Conservation (phyloP, 2,329 filamentous ascomycete genomes). For the Neopestalotiopsis clavispora region DNA sequence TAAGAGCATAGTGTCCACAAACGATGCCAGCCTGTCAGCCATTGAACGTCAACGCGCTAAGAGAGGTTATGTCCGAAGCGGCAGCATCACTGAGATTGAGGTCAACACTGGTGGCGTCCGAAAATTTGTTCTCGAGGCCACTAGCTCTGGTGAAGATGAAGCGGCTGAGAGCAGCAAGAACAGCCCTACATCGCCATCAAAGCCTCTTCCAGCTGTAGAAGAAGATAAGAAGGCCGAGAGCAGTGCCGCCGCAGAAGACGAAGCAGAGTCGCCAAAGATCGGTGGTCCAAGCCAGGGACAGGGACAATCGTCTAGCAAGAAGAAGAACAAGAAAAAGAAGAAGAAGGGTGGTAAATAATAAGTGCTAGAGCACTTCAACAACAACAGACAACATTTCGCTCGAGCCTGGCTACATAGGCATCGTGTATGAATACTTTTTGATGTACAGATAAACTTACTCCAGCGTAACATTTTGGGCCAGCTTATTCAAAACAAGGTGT, state of each 20-base stretch:
- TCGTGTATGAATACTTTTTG: constrained; percentile 2
- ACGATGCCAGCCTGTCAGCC: constrained; percentile 27
- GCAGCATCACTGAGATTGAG: constrained; percentile 78
- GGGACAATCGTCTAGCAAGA: constrained; percentile 25
- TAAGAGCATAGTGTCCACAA: constrained; percentile 19
- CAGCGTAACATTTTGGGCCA: neutral
- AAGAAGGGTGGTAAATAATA: constrained; percentile 38
- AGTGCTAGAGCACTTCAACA: neutral
- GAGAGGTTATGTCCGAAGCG: constrained; percentile 63
- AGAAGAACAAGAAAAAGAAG: constrained; percentile 45
- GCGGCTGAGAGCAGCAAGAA: constrained; percentile 23
- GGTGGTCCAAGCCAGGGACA: neutral
- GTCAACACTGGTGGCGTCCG: constrained; percentile 73
- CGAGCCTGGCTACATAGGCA: neutral
- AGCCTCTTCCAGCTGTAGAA: neutral
- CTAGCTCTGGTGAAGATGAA: constrained; percentile 49
- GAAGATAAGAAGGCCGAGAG: neutral
- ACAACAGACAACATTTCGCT: neutral
- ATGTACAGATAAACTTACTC: neutral
- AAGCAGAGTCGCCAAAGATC: neutral
- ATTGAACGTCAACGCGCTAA: constrained; percentile 22
- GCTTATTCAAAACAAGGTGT: neutral
- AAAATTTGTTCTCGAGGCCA: constrained; percentile 76
- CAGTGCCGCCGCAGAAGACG: neutral
- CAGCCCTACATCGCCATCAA: neutral